Percentiles rank a stretch among this genome's conserved stretches.
These are phyloP conservation scores for Mycena pura DNA, from an alignment of 768 basidiomycete species.

Conservation along the genomic window DNA sequence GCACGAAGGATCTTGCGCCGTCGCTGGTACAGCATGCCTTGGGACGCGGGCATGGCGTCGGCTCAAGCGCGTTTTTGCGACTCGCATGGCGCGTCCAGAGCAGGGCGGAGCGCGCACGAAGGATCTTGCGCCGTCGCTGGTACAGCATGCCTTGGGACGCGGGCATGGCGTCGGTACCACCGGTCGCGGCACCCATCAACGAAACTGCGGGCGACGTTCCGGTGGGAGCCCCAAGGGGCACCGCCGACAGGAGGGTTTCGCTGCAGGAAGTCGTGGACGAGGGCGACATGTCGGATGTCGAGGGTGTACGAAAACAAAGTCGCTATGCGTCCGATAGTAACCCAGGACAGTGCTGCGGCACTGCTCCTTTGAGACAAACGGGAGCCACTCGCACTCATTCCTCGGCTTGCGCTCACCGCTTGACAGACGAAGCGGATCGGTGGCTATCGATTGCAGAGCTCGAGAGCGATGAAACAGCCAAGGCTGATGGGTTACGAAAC, in stretches of 20 bases:
- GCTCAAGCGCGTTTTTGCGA: background rate
- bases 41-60: background rate
- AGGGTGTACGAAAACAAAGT: constrained; percentile 7
- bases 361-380: constrained; percentile 8
- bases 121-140: background rate
- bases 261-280: background rate
- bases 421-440: background rate
- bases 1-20: background rate
- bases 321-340: constrained; percentile 14
- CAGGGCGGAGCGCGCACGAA: background rate
- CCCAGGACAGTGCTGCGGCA: constrained; percentile 12
- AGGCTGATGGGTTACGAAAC: background rate
- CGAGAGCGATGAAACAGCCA: background rate
- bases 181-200: background rate
- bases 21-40: background rate
- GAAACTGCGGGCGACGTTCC: background rate
- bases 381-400: background rate
- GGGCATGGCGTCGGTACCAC: background rate
- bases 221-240: background rate
- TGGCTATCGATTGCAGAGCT: background rate
- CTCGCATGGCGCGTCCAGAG: background rate
- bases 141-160: background rate
- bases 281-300: background rate
- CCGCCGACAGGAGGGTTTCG: background rate
- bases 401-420: background rate